These are phyloP conservation scores for Globisporangium canariense DNA, from an alignment of 352 stramenopile species.

Conservation along the genomic window DNA sequence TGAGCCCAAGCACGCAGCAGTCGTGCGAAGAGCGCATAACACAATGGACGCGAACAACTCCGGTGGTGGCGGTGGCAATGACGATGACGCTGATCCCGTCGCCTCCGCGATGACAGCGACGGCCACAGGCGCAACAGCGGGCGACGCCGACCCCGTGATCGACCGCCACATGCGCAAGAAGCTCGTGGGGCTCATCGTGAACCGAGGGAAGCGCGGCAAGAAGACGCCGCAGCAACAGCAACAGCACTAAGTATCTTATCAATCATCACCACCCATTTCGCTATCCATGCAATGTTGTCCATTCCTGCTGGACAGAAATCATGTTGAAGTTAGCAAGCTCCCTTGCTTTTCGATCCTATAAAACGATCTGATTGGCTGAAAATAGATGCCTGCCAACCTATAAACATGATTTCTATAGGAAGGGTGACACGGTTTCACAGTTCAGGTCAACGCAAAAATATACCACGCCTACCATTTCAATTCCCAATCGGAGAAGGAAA, in stretches of 20 bases:
- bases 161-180: slow-evolving; percentile 82
- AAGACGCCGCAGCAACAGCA: slow-evolving; percentile 31
- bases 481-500: slow-evolving; percentile 3
- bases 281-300: no score
- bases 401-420: slow-evolving; percentile 2
- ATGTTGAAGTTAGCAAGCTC: slow-evolving; percentile 5
- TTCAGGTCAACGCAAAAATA: slow-evolving; percentile 6
- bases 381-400: slow-evolving; percentile 2
- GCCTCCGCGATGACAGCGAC: not conserved
- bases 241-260: slow-evolving; percentile 10
- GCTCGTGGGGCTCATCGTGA: slow-evolving; percentile 76
- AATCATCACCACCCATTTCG: not conserved
- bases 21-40: slow-evolving; percentile 18
- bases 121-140: slow-evolving; percentile 7
- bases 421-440: not conserved
- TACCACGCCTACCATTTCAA: not conserved
- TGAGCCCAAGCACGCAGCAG: slow-evolving; percentile 22
- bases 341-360: not conserved
- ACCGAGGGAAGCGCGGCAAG: slow-evolving; percentile 70
- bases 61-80: slow-evolving; percentile 25
- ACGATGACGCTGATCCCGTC: slow-evolving; percentile 17
- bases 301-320: not conserved
- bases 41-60: slow-evolving; percentile 20
- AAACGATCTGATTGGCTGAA: slow-evolving; percentile 4
- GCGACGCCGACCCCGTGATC: slow-evolving; percentile 61